phyloP scores from a whole-genome alignment of 2,329 filamentous ascomycete genomes.

The Aureobasidium sp. region DNA sequence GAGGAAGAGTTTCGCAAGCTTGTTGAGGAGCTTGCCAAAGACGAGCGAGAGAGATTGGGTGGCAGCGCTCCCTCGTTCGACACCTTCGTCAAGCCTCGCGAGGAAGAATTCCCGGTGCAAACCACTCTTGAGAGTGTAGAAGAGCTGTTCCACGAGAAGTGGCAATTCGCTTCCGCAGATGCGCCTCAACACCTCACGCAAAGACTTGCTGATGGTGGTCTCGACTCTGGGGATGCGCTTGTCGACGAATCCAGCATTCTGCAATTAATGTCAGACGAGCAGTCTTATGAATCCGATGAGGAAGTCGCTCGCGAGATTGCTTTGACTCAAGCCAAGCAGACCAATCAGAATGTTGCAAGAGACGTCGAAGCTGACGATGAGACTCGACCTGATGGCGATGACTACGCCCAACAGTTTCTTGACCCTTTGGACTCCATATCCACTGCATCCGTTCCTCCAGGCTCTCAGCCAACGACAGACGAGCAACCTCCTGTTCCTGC shows the following conservation, averaged over 20 bases:
- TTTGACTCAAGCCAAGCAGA: constrained; percentile 26
- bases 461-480: not conserved
- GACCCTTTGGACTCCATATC: constrained; percentile 15
- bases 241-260: constrained; percentile 59
- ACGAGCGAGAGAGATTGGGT: constrained; percentile 51
- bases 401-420: constrained; percentile 10
- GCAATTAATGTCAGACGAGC: constrained; percentile 37
- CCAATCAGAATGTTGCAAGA: not conserved
- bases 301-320: constrained; percentile 30
- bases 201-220: not conserved
- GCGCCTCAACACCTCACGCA: not conserved
- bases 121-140: constrained; percentile 78
- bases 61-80: constrained; percentile 50
- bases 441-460: not conserved
- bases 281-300: constrained; percentile 38
- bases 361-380: constrained; percentile 12
- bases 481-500: not conserved
- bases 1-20: constrained; percentile 73
- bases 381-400: constrained; percentile 12
- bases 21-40: constrained; percentile 54
- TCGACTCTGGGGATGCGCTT: constrained; percentile 31
- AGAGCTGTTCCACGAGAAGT: constrained; percentile 69
- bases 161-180: constrained; percentile 28
- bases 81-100: constrained; percentile 48
- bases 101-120: constrained; percentile 50